Evolutionary conservation across 1,139 yeast genomes (phyloP), one percentile per base, ranked within the genome.

Genomic region (Meyerozyma athensensis): DNA sequence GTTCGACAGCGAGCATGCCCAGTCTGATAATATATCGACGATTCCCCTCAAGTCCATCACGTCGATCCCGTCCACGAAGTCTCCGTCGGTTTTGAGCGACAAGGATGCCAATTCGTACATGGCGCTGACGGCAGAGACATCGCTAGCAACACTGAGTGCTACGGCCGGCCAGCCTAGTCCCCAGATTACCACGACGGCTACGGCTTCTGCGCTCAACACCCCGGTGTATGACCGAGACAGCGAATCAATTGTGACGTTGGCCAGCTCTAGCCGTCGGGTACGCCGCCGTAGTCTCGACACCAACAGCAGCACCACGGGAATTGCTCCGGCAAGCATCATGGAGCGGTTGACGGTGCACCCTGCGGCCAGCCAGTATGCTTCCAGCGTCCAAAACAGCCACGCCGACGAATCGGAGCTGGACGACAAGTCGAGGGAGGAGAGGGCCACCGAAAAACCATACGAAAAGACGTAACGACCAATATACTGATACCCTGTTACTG

Each of bases 301-400:
- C 9, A 77, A 74, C 46, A 72, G 81, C 33, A 74, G 81, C 43
- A 74, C 81, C 2, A 63, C 77, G 8, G 82, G 82, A 0, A 78
- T 78, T n/a, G 76, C 83, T 1, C 83, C 84, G 0, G 81, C 82
- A 2, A 74, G 81, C 43, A 77, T 78, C 8, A 59, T 77, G 63
- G 83, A 77, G 43, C 59, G 81, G 40, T 59, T 71, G 30, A 55
- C 63, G 17, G 63, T 63, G 14, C 59, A 59, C 22, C 65, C 65
- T 5, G 58, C 54, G 3, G 54, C 65, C 4, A 54, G 63, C 39
- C 41, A 52, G 3, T 59, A 59, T 38, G 62, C 67, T 6, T 51
- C 49, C 14, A 60, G 65, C 38, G 50, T 57, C 9, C 30, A 28
- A 18, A 28, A 28, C 10, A 24, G 21, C 30, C 23, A 19, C 9